Evolutionary conservation across 1,284 basidiomycete genomes (phyloP), one percentile per base, ranked within the genome.

Genomic region (Anthracocystis walkeri): DNA sequence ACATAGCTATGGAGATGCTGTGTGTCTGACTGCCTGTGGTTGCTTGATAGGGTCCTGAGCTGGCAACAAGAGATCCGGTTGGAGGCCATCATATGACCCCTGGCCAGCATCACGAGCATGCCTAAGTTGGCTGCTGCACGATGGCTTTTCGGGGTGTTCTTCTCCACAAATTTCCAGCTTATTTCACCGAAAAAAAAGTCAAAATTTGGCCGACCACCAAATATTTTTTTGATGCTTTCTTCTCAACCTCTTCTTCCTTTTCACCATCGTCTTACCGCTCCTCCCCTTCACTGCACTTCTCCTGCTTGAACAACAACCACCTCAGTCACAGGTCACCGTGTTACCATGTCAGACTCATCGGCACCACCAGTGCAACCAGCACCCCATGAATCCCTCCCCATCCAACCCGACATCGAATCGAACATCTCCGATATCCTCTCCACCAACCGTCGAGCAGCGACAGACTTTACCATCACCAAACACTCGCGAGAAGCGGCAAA

Each of bases 401-500:
- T 49, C 5, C 54, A 71, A 18, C 50, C 60, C 0, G 62, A 55
- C 23, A 46, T 69, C 23, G 75, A 77, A 58, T 16, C 62, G 1
- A 20, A 51, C 27, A 69, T 77, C 35, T 56, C 62, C 10, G 1
- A 18, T 25, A 40, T 77, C 45, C 49, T 83, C 46, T 40, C 66
- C 14, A 56, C 52, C 48, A 82, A 83, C 51, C 79, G 80, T 33
- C 60, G 68, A 11, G 52, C 80, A 1, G 82, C 83, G 0, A 58
- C 73, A 20, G 23, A 53, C 2, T 82, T 81, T 29, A 65, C 72
- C 49, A 71, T 84, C 29, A 55, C 74, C 20, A 84, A 85, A 59
- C 78, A 75, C 41, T 71, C 80, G 31, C 54, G 65, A 25, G 77
- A 80, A n/a, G 82, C 84, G 2, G 73, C 71, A 10, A 69, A 62